Evolutionary conservation across 2,329 filamentous ascomycete genomes (phyloP), one percentile per base, ranked within the genome.

Genomic region (Didymella glomerata): DNA sequence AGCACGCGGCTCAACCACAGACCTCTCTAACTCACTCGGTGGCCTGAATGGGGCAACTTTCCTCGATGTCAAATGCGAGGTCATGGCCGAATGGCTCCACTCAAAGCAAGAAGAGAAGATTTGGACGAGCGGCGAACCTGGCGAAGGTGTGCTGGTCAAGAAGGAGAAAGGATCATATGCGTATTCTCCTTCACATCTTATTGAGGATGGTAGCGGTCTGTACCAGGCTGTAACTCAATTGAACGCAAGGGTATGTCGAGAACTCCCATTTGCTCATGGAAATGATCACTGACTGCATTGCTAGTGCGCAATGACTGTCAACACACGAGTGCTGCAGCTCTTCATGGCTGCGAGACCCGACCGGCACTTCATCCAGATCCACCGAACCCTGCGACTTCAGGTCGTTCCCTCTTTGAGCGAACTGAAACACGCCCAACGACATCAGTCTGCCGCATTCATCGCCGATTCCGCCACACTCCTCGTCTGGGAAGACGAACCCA

Each of bases 401-500:
- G 84, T 90, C 4, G 77, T 90, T 22, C 83, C 83, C 2, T 83
- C 82, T 48, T 82, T 89, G 56, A 77, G 79, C 2, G 81, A 84
- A 48, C 78, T 90, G 4, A 84, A 85, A 0, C 75, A 79, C 24
- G 88, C 86, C 5, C 84, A 90, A 59, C 93, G 92, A 74, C 86
- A 92, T 73, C 91, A 36, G 32, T 36, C 32, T 36, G 32, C 32
- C 9, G 32, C 32, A n/a, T 36, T 36, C 32, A 36, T 94, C 41
- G 87, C 89, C 2, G 86, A 85, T 0, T 88, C 91, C 62, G 86
- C 86, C 4, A 80, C 93, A 5, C 80, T 95, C 1, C 81, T 94
- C 1, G 90, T 94, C 1, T 95, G 91, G 91, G 91, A 94, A 65
- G 91, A 94, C 65, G 90, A 93, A 56, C 86, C 90, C 0, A 81